These are phyloP conservation scores for Thuidium tamariscinum DNA, from an alignment of 225 moss, liverwort and hornwort species.

Conservation along the genomic window DNA sequence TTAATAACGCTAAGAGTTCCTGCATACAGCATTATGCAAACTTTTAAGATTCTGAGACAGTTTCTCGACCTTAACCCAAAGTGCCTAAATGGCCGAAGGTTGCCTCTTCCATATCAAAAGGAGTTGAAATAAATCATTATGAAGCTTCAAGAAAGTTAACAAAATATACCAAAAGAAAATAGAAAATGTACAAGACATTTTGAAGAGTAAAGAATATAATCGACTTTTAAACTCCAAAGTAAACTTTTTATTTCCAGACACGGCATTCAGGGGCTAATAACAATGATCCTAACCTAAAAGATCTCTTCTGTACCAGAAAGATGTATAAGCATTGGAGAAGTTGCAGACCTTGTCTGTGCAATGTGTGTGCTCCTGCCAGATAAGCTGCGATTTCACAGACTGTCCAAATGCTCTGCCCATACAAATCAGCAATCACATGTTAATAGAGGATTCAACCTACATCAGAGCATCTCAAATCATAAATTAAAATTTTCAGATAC, in stretches of 20 bases:
- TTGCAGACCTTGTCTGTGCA: slow-evolving; percentile 55
- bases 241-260: neutral
- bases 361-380: slow-evolving; percentile 71
- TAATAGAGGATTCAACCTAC: neutral
- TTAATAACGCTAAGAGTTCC: slow-evolving; percentile 53
- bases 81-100: neutral
- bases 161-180: neutral
- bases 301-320: neutral
- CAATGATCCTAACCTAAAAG: neutral
- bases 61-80: neutral
- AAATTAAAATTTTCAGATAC: neutral
- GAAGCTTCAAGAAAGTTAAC: neutral
- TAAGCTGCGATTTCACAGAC: slow-evolving; percentile 63
- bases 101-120: neutral
- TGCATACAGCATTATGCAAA: slow-evolving; percentile 7
- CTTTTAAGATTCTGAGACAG: neutral
- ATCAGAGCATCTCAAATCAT: neutral
- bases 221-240: neutral
- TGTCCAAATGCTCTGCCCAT: slow-evolving; percentile 55
- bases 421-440: neutral
- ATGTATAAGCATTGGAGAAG: neutral
- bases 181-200: neutral
- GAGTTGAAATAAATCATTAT: neutral
- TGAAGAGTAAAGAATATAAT: neutral
- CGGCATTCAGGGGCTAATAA: neutral